phyloP scores from a whole-genome alignment of 257 asterid genomes.

The Eustoma russellianum region DNA sequence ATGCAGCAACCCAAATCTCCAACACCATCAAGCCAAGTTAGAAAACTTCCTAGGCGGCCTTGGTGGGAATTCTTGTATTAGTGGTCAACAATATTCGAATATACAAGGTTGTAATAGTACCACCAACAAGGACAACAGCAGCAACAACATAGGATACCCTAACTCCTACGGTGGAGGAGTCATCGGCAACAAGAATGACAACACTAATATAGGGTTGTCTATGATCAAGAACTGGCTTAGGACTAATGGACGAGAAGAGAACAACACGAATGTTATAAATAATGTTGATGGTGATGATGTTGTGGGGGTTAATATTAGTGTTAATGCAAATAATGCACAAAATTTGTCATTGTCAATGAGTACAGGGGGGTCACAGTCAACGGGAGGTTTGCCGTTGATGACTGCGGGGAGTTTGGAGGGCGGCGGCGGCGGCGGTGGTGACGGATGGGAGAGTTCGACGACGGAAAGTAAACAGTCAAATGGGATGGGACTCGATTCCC shows the following conservation, averaged over 20 bases:
- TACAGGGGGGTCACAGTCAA: constrained; percentile 5
- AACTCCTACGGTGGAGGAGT: neutral
- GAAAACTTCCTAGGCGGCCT: constrained; percentile 52
- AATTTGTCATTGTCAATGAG: constrained; percentile 70
- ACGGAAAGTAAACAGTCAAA: constrained; percentile 27
- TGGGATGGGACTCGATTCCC: constrained; percentile 17
- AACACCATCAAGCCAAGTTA: constrained; percentile 40
- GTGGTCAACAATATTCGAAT: constrained; percentile 13
- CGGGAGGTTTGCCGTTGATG: constrained; percentile 25
- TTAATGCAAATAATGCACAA: constrained; percentile 17
- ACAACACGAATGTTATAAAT: constrained; percentile 3
- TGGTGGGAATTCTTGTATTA: constrained; percentile 15
- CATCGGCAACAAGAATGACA: neutral
- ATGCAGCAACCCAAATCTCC: constrained; percentile 27
- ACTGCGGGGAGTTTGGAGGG: constrained; percentile 16
- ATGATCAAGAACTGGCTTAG: constrained; percentile 81
- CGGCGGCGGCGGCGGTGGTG: constrained; percentile 6
- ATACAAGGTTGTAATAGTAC: constrained; percentile 7
- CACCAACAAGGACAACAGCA: too few relatives aligned
- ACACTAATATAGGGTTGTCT: constrained; percentile 49
- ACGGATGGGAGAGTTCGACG: constrained; percentile 20
- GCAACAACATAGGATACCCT: too few relatives aligned
- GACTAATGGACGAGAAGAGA: constrained; percentile 25
- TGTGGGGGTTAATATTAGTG: neutral
- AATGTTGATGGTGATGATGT: neutral